These are phyloP conservation scores for Brassica hybrid DNA, from an alignment of 441 rosid genomes.

Conservation along the genomic window DNA sequence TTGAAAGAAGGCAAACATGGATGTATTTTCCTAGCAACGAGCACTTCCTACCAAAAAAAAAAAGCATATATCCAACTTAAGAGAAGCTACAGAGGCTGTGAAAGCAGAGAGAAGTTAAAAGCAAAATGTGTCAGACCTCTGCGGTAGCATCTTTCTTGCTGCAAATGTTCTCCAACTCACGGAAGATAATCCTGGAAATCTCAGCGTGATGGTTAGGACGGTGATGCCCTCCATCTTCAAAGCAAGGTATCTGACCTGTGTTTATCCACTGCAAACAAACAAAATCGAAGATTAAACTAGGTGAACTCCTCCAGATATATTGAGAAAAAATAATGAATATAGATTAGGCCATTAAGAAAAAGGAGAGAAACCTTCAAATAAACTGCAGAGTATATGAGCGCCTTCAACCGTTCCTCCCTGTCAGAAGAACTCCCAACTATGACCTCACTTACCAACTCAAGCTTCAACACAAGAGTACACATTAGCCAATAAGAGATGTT, in stretches of 20 bases:
- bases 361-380: conserved; percentile 76
- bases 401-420: conserved; percentile 69
- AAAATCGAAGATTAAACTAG: background rate
- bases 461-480: conserved; percentile 53
- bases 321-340: background rate
- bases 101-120: background rate
- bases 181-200: conserved; percentile 90
- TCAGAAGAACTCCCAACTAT: conserved; percentile 61
- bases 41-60: conserved; percentile 67
- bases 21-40: conserved; percentile 90
- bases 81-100: conserved; percentile 13
- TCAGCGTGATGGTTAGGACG: conserved; percentile 97
- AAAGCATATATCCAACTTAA: conserved; percentile 28
- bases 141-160: conserved; percentile 71
- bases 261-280: conserved; percentile 87
- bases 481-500: conserved; percentile 29
- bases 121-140: conserved; percentile 55
- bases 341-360: background rate
- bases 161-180: conserved; percentile 77
- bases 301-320: conserved; percentile 3
- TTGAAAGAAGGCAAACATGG: conserved; percentile 97
- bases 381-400: conserved; percentile 80
- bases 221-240: conserved; percentile 97
- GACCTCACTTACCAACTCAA: conserved; percentile 83
- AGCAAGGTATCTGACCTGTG: conserved; percentile 97